Evolutionary conservation across 1,139 yeast species (phyloP), one percentile per base, ranked within the genome.

Genomic region (Ogataea hybrid): DNA sequence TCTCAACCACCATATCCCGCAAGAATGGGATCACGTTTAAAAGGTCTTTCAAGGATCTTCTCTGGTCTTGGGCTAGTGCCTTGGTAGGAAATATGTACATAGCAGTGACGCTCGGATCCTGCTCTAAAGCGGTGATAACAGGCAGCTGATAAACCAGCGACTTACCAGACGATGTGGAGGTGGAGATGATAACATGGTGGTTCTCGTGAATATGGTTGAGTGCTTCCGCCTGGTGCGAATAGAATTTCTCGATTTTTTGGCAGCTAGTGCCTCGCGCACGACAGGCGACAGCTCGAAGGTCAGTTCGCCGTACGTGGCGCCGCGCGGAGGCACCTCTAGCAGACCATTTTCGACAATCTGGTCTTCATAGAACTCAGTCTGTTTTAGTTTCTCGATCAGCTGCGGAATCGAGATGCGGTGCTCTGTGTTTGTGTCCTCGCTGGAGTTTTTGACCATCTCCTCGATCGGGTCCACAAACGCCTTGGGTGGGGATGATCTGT

Each of bases 21-120:
- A 64, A 47, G 12, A 63, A 44, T 28, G 67, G 60, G 33, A 82
- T 67, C 29, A 65, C 61, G 5, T 63, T 61, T 21, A 87, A 66
- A n/a, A 89, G 67, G 25, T 75, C 77, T 39, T 73, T 71, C 42
- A 94, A 69, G 11, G 95, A 82, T 39, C 96, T 69, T 55, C 82
- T 83, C 63, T 92, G 99, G 67, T 92, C 98, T 59, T 92, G 98
- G 0, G 98, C 97, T 36, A 92, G 69, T 0, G 99, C 98, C 57
- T 92, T 92, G 0, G 99, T 92, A 1, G 99, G 98, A 56, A 92
- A 92, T 7, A 92, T 81, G 54, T 86, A 88, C 67, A 94, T 71
- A 3, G 96, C 88, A 0, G 96, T 85, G 0, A 85, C 65, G 6
- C 76, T 71, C 4, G 77, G 75, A 42, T 77, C 75, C 6, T 57